Conservation (phyloP, 805 yeast species). For the Brettanomyces bruxellensis region DNA sequence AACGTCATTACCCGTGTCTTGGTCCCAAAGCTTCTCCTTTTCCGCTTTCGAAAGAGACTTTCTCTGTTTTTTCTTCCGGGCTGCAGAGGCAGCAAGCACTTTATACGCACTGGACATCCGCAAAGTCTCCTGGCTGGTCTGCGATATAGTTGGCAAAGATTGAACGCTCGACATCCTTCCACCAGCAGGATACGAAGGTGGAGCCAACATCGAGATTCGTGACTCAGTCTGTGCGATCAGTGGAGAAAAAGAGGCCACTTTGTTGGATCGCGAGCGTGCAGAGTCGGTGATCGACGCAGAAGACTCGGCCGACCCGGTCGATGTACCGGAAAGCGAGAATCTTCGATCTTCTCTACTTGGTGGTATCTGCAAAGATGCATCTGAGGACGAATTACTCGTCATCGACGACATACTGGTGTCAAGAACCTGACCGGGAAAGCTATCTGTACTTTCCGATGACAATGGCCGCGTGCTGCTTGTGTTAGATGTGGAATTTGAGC, state of each 20-base stretch:
- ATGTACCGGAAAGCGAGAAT: no score
- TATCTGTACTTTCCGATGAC: slow-evolving; percentile 15
- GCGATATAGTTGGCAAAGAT: not conserved
- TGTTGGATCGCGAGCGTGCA: not conserved
- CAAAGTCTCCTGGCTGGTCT: not conserved
- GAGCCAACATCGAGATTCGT: not conserved
- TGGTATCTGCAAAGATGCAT: not conserved
- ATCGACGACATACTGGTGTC: not conserved
- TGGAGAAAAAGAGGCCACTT: not conserved
- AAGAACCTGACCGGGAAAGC: slow-evolving; percentile 3
- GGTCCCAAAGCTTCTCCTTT: slow-evolving; percentile 22
- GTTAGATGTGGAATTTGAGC: no score
- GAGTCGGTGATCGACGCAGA: no score
- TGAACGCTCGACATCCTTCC: not conserved
- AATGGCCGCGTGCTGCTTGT: slow-evolving; percentile 6
- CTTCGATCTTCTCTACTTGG: no score
- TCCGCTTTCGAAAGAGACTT: slow-evolving; percentile 16
- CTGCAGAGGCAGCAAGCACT: not conserved
- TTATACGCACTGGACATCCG: not conserved
- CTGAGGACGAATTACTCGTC: not conserved
- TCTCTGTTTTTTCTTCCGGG: not conserved
- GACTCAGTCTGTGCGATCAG: not conserved
- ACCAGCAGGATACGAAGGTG: not conserved
- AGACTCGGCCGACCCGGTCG: no score
- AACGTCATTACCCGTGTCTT: slow-evolving; percentile 18